Conservation (phyloP, 768 basidiomycete species). For the Pisolithus orientalis region DNA sequence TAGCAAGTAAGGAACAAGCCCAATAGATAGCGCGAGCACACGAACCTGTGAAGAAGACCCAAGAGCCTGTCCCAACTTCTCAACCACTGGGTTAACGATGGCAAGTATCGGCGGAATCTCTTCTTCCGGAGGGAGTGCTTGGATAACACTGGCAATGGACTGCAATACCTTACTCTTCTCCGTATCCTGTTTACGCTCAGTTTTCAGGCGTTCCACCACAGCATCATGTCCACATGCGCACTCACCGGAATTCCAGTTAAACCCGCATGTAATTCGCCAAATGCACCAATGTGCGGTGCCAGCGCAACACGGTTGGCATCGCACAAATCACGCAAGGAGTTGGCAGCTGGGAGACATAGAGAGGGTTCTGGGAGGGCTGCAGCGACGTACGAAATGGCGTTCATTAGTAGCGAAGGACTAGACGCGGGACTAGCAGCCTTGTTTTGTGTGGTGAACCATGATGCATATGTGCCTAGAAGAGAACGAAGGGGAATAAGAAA, state of each 20-base stretch:
- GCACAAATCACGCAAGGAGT: conserved; percentile 78
- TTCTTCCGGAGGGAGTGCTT: conserved; percentile 76
- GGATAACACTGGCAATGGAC: conserved; percentile 89
- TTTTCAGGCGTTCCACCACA: background rate
- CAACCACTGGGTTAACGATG: conserved; percentile 70
- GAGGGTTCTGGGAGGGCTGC: conserved; percentile 60
- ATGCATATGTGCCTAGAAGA: conserved; percentile 59
- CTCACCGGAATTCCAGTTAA: conserved; percentile 69
- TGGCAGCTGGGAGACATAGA: conserved; percentile 68
- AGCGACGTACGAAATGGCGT: conserved; percentile 62
- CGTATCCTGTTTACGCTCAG: conserved; percentile 45
- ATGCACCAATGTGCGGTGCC: conserved; percentile 77
- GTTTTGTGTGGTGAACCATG: conserved; percentile 66
- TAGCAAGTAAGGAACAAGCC: background rate
- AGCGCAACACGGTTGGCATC: conserved; percentile 84
- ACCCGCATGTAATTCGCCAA: conserved; percentile 77
- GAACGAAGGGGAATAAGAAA: background rate
- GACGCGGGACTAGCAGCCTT: conserved; percentile 21
- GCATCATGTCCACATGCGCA: conserved; percentile 1
- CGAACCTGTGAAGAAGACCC: conserved; percentile 49
- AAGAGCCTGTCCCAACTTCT: conserved; percentile 59
- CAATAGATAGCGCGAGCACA: background rate
- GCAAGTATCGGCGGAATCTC: conserved; percentile 75
- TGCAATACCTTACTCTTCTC: conserved; percentile 90
- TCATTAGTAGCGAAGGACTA: conserved; percentile 49